Percentiles rank a stretch among this genome's conserved stretches.
Conservation (phyloP, 2,329 filamentous ascomycete genomes). For the Corinectria fuckeliana region DNA sequence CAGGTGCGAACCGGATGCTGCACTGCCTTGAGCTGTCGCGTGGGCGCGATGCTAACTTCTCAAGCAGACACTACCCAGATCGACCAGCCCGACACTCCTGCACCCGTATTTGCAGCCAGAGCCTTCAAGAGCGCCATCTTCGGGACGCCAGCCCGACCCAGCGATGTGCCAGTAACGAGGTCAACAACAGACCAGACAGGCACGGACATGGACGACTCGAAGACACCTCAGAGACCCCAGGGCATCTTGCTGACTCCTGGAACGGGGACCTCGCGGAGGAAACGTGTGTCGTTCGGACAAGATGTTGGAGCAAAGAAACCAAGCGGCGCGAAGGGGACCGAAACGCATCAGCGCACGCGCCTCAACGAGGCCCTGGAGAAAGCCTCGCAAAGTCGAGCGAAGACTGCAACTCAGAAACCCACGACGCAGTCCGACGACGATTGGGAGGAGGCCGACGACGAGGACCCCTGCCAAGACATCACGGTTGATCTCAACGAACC, state of each 20-base stretch:
- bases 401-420: conserved; percentile 12
- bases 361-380: conserved; percentile 55
- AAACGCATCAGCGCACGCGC: conserved; percentile 47
- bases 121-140: conserved; percentile 70
- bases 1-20: conserved; percentile 33
- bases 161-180: conserved; percentile 41
- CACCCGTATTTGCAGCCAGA: conserved; percentile 70
- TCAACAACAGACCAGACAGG: conserved; percentile 33
- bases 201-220: conserved; percentile 38
- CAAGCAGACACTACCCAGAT: conserved; percentile 52
- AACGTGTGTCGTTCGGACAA: conserved; percentile 69
- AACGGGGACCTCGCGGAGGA: conserved; percentile 64
- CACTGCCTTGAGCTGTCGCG: not conserved
- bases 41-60: not conserved
- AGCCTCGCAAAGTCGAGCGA: conserved; percentile 24
- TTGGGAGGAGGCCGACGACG: conserved; percentile 59
- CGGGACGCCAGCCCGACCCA: conserved; percentile 58
- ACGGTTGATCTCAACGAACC: conserved; percentile 77
- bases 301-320: conserved; percentile 57
- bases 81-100: conserved; percentile 69
- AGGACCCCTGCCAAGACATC: conserved; percentile 60
- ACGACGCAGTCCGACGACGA: conserved; percentile 48
- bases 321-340: conserved; percentile 36
- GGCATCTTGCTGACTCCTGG: conserved; percentile 71
- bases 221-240: conserved; percentile 57